Base-by-base conservation (phyloP, 176 grass and related monocot genomes). In the Carex cristatella region DNA sequence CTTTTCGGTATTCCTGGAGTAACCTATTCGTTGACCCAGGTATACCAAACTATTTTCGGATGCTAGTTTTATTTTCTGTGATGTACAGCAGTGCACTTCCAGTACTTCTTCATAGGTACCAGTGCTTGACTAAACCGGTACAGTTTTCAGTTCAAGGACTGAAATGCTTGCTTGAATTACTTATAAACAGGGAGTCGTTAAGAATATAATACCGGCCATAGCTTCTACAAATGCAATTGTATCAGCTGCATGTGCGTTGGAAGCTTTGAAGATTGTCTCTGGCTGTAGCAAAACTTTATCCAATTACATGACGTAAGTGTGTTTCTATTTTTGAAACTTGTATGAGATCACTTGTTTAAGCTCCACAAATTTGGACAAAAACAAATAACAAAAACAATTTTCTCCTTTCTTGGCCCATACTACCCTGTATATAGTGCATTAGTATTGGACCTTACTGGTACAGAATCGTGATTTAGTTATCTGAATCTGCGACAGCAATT, bases 141-240 rank as follows among this genome's bases (percentile, higher is more conserved):
- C 10, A 71, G 42, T 15, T 54, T 53, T 69, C 80, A 76, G 18
- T 54, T 46, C 12, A 73, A 2, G 16, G 54, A 42, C 35, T 94
- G 67, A 85, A 67, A 79, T 84, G 10, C 68, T 49, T 72, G 68
- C 27, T 81, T 58, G 35, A 66, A 12, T 44, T 51, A 3, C 58
- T 62, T 86, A 37, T 72, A 86, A 88, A 78, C 79, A 98, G 96
- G 96, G 96, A 69, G 96, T 98, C 63, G 93, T 98, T 11, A 98
- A 98, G 88, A 98, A 98, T 92, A 98, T 98, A 31, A 98, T 98
- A 83, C 96, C 96, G 70, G 96, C 96, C 32, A 98, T 95, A 90
- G 96, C 96, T 81, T 98, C 96, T 65, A 98, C 96, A 2, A 98
- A 98, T 94, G 96, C 96, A 68, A 92, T 98, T 85, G 84, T 94